phyloP scores from a whole-genome alignment of 305 asterid species.

The Fraxinus angustifolia region DNA sequence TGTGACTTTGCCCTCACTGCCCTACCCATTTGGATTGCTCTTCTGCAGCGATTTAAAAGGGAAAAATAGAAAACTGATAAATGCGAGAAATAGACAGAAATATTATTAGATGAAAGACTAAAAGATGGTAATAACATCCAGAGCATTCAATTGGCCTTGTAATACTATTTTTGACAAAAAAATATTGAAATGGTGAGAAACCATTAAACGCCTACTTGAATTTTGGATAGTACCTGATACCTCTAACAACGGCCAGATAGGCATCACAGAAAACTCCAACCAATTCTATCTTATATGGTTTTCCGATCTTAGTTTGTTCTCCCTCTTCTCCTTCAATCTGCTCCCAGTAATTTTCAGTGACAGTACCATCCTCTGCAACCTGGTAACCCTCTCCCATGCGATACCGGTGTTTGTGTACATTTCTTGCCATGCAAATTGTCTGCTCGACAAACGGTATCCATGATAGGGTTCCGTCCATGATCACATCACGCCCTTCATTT shows the following conservation, averaged over 20 bases:
- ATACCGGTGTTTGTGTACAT: slow-evolving; percentile 65
- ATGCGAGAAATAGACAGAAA: background rate
- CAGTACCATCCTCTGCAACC: slow-evolving; percentile 66
- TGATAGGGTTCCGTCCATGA: slow-evolving; percentile 93
- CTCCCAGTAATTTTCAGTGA: slow-evolving; percentile 78
- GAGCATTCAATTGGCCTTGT: background rate
- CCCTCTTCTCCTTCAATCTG: slow-evolving; percentile 40
- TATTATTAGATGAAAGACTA: background rate
- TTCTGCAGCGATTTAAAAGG: slow-evolving; percentile 35
- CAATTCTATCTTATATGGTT: slow-evolving; percentile 77
- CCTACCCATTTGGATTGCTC: slow-evolving; percentile 79
- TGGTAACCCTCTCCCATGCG: slow-evolving; percentile 92
- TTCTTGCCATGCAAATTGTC: slow-evolving; percentile 78
- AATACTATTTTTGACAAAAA: background rate
- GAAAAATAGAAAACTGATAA: background rate
- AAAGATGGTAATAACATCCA: background rate
- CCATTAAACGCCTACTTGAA: background rate
- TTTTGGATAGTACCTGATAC: slow-evolving; percentile 55
- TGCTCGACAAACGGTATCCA: slow-evolving; percentile 96
- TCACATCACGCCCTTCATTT: slow-evolving; percentile 92
- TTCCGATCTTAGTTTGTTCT: slow-evolving; percentile 31
- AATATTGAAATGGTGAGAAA: background rate
- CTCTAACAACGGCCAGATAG: slow-evolving; percentile 81
- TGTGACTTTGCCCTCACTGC: slow-evolving; percentile 90
- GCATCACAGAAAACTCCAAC: slow-evolving; percentile 94